Conservation (phyloP, 2,329 filamentous ascomycete species). For the Sporothrix curviconia region DNA sequence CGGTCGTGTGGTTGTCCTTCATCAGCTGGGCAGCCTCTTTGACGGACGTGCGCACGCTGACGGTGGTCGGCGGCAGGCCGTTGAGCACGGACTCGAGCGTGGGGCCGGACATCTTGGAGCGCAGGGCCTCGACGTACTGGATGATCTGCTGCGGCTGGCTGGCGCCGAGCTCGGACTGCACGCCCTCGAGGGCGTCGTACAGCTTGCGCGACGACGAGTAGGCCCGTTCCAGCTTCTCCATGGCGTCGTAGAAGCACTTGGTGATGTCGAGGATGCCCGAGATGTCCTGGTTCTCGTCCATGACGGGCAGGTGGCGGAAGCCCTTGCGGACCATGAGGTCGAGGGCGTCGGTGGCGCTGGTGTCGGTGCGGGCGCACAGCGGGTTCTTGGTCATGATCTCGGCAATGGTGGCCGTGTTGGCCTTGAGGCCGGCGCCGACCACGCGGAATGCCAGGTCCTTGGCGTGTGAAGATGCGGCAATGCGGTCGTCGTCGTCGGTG, state of each 20-base stretch:
- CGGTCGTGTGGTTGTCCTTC: constrained; percentile 98
- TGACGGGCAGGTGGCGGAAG: constrained; percentile 93
- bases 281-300: constrained; percentile 99
- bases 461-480: constrained; percentile 96
- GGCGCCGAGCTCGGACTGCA: constrained; percentile 91
- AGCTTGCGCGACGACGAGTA: constrained; percentile 97
- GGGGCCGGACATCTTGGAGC: constrained; percentile 94
- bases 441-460: constrained; percentile 98
- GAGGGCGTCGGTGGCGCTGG: constrained; percentile 92
- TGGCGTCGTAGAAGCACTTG: constrained; percentile 99
- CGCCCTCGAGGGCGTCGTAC: constrained; percentile 94
- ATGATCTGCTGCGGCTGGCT: constrained; percentile 98
- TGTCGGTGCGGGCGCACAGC: constrained; percentile 92
- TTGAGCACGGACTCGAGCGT: constrained; percentile 92
- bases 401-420: constrained; percentile 82
- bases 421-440: constrained; percentile 83
- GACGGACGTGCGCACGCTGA: constrained; percentile 91
- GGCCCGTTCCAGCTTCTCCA: constrained; percentile 97
- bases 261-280: constrained; percentile 97
- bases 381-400: constrained; percentile 99
- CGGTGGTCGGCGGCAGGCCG: constrained; percentile 84
- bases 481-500: constrained; percentile 94
- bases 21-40: constrained; percentile 92
- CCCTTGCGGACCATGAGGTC: constrained; percentile 98
- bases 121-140: constrained; percentile 93